Evolutionary conservation across 257 asterid species (phyloP), one percentile per base, ranked within the genome.

Genomic region (Salvia hispanica): DNA sequence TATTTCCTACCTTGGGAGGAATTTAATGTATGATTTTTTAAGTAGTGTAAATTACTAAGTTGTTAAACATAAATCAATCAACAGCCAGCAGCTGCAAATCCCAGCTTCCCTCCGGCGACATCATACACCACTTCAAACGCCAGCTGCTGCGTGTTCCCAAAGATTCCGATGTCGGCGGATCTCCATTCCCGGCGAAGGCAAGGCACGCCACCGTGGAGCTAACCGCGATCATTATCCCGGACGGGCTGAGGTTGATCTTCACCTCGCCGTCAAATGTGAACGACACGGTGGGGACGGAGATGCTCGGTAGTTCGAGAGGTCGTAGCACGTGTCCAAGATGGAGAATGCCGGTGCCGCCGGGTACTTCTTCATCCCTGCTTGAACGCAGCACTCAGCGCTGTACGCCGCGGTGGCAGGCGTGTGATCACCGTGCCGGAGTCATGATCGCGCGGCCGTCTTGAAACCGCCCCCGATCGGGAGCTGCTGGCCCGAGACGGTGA

Each of bases 351-450:
- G 86, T 13, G 90, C 90, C 2, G 78, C 34, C 42, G 85, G 81
- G 60, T 88, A 88, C 63, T 55, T 61, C 1, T 58, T 5, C 98
- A 89, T 91, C 51, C 6, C 67, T 34, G 77, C 72, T 69, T 76
- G 72, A 91, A 89, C 3, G 76, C 85, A 0, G 80, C n/a, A 33
- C 84, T 75, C 81, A 91, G 3, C 77, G 13, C 51, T 18, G 79
- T 92, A 89, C 4, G 86, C 92, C 4, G 74, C 39, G 87, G 84
- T 2, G 96, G 92, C 3, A 92, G 82, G 2, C 95, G 83, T 2
- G 96, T 87, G n/a, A 89, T 76, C 39, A 86, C 96, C 11, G 98
- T 92, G 8, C 98, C 96, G 0, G 98, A 92, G 72, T 92, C 98
- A 92, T 84, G 16, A 89, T 76, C 1, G 78, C 75, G 11, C 96